phyloP scores from a whole-genome alignment of 495 filamentous ascomycete genomes.

The Penicillium turbatum region DNA sequence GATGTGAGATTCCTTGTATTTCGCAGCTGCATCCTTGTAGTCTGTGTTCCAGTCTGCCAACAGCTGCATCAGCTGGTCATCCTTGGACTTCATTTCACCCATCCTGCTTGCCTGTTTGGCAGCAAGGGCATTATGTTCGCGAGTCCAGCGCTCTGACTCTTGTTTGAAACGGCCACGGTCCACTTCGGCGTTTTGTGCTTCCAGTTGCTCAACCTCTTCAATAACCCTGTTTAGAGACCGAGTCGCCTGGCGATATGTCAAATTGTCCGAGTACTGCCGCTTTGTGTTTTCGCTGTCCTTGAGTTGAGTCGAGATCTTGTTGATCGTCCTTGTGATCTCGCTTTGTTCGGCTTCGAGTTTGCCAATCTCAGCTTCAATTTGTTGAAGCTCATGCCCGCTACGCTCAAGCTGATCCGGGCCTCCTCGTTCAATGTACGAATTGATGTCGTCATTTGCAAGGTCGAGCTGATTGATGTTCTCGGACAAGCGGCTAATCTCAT shows the following conservation, averaged over 20 bases:
- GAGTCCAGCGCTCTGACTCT: slow-evolving; percentile 62
- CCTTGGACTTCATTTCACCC: slow-evolving; percentile 74
- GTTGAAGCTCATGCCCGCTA: slow-evolving; percentile 64
- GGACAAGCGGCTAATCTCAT: slow-evolving; percentile 64
- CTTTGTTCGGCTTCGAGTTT: slow-evolving; percentile 63
- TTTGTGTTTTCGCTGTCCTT: slow-evolving; percentile 73
- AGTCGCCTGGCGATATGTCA: slow-evolving; percentile 71
- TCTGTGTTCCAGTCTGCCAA: slow-evolving; percentile 76
- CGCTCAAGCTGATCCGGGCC: slow-evolving; percentile 67
- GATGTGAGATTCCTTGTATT: slow-evolving; percentile 85
- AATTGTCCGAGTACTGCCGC: slow-evolving; percentile 79
- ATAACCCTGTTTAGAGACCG: slow-evolving; percentile 61
- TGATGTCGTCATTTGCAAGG: slow-evolving; percentile 69
- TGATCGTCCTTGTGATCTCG: slow-evolving; percentile 62
- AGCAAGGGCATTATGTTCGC: slow-evolving; percentile 55
- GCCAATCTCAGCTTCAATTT: slow-evolving; percentile 59
- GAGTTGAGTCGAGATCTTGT: slow-evolving; percentile 72
- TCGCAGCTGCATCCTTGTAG: slow-evolving; percentile 75
- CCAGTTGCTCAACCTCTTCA: slow-evolving; percentile 69
- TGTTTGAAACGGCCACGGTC: slow-evolving; percentile 70
- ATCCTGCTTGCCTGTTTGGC: slow-evolving; percentile 60
- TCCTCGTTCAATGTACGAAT: slow-evolving; percentile 70
- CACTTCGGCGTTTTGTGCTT: slow-evolving; percentile 73
- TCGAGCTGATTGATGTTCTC: slow-evolving; percentile 73
- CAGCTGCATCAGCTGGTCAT: slow-evolving; percentile 66